Percentiles rank a stretch among this genome's conserved stretches.
Evolutionary conservation across 2,329 filamentous ascomycete species (phyloP).

Genomic region (Trichoderma semiorbis): DNA sequence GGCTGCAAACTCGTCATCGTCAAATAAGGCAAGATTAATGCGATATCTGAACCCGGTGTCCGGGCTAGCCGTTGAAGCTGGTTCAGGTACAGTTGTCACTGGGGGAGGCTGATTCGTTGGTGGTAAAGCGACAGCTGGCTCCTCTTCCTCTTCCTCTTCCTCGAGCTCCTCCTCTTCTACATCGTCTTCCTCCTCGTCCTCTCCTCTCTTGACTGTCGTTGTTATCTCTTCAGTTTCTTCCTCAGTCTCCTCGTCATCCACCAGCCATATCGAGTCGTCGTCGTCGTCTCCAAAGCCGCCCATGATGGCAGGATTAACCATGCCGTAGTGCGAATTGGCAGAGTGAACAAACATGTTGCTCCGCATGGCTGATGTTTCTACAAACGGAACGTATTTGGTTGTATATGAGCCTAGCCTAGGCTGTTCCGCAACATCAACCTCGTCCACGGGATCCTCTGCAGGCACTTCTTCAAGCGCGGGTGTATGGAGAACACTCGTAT

Average conservation of each 20-base stretch:
- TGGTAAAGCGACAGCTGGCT: background rate
- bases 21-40: conserved; percentile 22
- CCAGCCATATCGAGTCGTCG: conserved; percentile 28
- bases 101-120: background rate
- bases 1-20: conserved; percentile 22
- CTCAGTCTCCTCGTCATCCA: conserved; percentile 29
- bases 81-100: background rate
- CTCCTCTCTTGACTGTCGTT: background rate
- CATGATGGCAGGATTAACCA: conserved; percentile 32
- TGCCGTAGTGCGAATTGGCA: conserved; percentile 28
- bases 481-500: background rate
- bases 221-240: conserved; percentile 15
- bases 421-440: background rate
- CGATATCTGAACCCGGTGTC: conserved; percentile 19
- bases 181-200: background rate
- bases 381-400: conserved; percentile 25
- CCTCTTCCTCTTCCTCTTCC: background rate
- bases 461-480: background rate
- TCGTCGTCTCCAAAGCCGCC: conserved; percentile 33
- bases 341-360: conserved; percentile 28
- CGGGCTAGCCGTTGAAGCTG: conserved; percentile 4
- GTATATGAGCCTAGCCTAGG: conserved; percentile 8
- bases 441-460: background rate
- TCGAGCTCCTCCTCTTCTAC: background rate
- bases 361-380: conserved; percentile 26